Conservation (phyloP, 192 early-diverging fungal genomes). For the Backusella luteola region DNA sequence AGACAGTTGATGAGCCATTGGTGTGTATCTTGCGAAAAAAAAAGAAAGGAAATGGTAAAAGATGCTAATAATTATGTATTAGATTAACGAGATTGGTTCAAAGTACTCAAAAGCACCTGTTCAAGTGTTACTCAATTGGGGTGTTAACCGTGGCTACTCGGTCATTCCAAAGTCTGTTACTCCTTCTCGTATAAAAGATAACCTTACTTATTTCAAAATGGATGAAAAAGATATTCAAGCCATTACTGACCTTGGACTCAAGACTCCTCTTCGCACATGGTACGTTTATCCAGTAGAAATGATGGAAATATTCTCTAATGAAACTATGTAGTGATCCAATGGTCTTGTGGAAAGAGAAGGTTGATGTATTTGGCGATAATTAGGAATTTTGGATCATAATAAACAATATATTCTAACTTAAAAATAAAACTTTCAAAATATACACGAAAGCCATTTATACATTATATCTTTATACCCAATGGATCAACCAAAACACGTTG, state of each 20-base stretch:
- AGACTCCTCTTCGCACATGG: constrained; percentile 16
- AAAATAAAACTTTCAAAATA: too few relatives aligned
- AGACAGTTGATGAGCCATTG: constrained; percentile 10
- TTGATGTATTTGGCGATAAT: constrained; percentile 6
- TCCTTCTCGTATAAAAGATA: constrained; percentile 49
- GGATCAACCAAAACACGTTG: background rate
- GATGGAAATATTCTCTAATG: background rate
- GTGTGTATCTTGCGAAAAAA: background rate
- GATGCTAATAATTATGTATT: constrained; percentile 14
- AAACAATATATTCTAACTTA: background rate
- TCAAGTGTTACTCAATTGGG: constrained; percentile 58
- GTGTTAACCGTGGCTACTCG: constrained; percentile 43
- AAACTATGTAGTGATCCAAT: background rate
- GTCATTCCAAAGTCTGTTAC: constrained; percentile 73
- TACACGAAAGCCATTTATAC: too few relatives aligned
- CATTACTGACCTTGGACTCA: constrained; percentile 24
- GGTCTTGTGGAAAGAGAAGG: background rate
- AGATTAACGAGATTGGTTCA: constrained; percentile 40
- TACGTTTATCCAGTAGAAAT: background rate
- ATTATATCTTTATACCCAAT: too few relatives aligned
- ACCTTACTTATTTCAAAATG: constrained; percentile 49
- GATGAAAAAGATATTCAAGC: constrained; percentile 19
- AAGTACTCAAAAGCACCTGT: constrained; percentile 47
- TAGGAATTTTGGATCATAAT: constrained; percentile 1
- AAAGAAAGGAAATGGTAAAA: background rate